Base-by-base conservation (phyloP, 176 grass and related monocot species). In the Oryza officinalis region DNA sequence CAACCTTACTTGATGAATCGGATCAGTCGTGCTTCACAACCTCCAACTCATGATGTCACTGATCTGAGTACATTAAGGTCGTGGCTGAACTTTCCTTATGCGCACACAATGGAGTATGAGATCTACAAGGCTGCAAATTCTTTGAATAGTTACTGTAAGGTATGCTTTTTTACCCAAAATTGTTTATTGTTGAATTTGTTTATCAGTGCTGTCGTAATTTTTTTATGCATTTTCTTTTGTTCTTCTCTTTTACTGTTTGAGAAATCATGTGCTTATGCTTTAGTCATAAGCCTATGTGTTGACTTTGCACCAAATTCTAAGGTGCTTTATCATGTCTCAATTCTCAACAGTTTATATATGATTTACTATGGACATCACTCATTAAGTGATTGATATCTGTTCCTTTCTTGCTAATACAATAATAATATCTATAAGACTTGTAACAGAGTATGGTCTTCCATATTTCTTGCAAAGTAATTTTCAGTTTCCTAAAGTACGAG, bases 71-170 rank as follows among this genome's bases (percentile, higher is more conserved):
- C 91, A 37, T 60, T 93, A 41, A 87, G 87, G 71, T 87, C 87
- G 2, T 93, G 87, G 91, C 26, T 93, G 76, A 93, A 93, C 75
- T 87, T 93, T 11, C 91, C 87, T 38, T 93, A 87, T 71, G 80
- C 81, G 26, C 87, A 72, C 22, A 84, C 64, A 65, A 93, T 93
- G 91, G 91, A 93, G 45, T 85, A 90, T 44, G 91, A 93, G 76
- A 93, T 93, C 66, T 93, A 93, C 71, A 93, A 93, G 76, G 91
- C 91, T 82, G 66, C 84, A 71, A 93, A 93, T 86, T 71, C 81
- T 35, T 71, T 93, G 74, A 75, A 72, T 80, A 67, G 69, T 63
- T 93, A 93, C 72, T 84, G 59, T 76, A 89, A 93, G 87, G 91
- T 93, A 85, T 37, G 23, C 1, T 35, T 38, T 41, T 82, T 32